Conservation (phyloP, 2,329 filamentous ascomycete genomes). For the Diaporthe ampelina region DNA sequence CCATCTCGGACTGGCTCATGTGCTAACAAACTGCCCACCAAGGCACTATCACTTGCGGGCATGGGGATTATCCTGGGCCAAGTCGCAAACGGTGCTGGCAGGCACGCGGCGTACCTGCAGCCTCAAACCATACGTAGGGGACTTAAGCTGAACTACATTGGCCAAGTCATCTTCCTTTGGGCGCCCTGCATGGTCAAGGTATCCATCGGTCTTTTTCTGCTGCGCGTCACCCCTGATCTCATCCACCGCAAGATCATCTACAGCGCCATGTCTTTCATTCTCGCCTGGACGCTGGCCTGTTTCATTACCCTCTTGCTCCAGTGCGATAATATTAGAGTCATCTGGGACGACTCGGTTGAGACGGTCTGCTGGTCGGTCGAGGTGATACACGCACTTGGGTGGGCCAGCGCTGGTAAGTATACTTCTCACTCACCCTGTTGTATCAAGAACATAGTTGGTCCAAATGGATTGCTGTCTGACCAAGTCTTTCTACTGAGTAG, state of each 20-base stretch:
- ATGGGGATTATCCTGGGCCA: neutral
- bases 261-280: slow-evolving; percentile 1
- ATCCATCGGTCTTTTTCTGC: neutral
- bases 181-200: slow-evolving; percentile 9
- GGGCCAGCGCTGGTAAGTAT: slow-evolving; percentile 2
- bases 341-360: slow-evolving; percentile 2
- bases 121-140: neutral
- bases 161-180: slow-evolving; percentile 1
- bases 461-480: neutral
- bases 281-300: neutral
- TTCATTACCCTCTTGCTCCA: slow-evolving; percentile 5
- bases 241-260: neutral
- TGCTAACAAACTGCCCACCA: neutral
- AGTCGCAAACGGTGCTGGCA: slow-evolving; percentile 5
- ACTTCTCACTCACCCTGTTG: no score
- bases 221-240: neutral
- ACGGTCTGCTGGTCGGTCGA: neutral
- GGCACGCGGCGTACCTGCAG: neutral
- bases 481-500: neutral
- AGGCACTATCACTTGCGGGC: neutral
- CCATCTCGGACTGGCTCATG: no score
- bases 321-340: neutral
- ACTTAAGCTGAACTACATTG: neutral
- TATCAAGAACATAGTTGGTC: neutral
- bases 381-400: slow-evolving; percentile 8